A percentile compares a stretch with the other conserved stretches of the same genome.
These are phyloP conservation scores for Lachnellula subtilissima DNA, from an alignment of 2,329 filamentous ascomycete genomes.

Conservation along the genomic window DNA sequence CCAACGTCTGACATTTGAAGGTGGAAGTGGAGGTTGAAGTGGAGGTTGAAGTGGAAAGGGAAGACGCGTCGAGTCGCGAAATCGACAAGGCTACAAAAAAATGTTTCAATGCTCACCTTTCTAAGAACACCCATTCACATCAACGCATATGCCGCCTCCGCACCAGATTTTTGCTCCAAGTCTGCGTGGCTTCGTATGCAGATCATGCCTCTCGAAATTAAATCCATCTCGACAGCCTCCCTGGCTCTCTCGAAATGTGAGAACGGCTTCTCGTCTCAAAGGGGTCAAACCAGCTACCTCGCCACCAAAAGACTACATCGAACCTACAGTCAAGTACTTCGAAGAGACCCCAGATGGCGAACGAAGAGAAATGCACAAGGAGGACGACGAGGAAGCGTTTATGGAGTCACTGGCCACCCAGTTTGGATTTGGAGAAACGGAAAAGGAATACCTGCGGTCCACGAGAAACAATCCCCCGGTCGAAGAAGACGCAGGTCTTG, in stretches of 20 bases:
- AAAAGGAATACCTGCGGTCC: slow-evolving; percentile 1
- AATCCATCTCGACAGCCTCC: slow-evolving; percentile 12
- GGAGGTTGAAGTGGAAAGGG: neutral
- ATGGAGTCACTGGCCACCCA: slow-evolving; percentile 4
- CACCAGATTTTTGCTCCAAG: slow-evolving; percentile 23
- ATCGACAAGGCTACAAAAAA: slow-evolving; percentile 11
- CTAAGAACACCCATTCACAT: slow-evolving; percentile 11
- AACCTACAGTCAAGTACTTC: slow-evolving; percentile 21
- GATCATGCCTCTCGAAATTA: slow-evolving; percentile 29
- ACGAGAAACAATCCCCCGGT: neutral
- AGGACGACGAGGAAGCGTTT: slow-evolving; percentile 14
- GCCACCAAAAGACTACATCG: slow-evolving; percentile 5
- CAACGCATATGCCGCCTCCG: slow-evolving; percentile 30
- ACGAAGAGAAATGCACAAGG: slow-evolving; percentile 20
- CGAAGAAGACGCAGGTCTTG: neutral
- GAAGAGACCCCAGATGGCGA: slow-evolving; percentile 27
- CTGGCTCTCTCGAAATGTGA: slow-evolving; percentile 23
- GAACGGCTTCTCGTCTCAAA: slow-evolving; percentile 9
- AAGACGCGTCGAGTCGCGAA: slow-evolving; percentile 16
- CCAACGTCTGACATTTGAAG: slow-evolving; percentile 29
- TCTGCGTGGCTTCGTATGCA: slow-evolving; percentile 30
- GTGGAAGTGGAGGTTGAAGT: neutral
- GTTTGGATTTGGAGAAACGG: slow-evolving; percentile 4
- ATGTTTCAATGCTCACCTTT: slow-evolving; percentile 9
- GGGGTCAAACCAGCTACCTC: neutral